Conservation (phyloP, 768 basidiomycete genomes). For the Suillus subalutaceus region DNA sequence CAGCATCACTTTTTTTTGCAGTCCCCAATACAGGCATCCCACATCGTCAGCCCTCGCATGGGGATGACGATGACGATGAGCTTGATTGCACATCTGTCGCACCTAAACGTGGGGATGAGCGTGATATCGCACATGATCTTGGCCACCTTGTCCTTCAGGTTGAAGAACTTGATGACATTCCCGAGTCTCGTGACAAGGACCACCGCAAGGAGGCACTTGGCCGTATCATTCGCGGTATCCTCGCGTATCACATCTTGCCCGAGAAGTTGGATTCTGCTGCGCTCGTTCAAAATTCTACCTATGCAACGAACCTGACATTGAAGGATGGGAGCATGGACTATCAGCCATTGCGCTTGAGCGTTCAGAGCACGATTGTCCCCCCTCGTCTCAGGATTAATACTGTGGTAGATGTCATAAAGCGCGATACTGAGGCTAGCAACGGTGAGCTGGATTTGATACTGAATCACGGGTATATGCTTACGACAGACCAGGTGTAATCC, state of each 20-base stretch:
- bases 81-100: slow-evolving; percentile 4
- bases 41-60: slow-evolving; percentile 22
- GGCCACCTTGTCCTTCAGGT: slow-evolving; percentile 17
- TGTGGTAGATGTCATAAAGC: slow-evolving; percentile 43
- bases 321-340: slow-evolving; percentile 45
- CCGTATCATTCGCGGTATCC: slow-evolving; percentile 52
- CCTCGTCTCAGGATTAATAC: slow-evolving; percentile 50
- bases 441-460: slow-evolving; percentile 37
- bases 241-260: slow-evolving; percentile 61
- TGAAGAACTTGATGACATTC: slow-evolving; percentile 44
- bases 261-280: slow-evolving; percentile 36
- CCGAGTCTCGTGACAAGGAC: slow-evolving; percentile 48
- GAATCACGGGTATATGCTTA: neutral
- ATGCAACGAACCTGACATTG: slow-evolving; percentile 48
- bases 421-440: slow-evolving; percentile 50
- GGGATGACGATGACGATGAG: neutral
- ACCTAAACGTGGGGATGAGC: slow-evolving; percentile 7
- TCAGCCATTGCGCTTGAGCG: slow-evolving; percentile 48
- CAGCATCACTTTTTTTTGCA: slow-evolving; percentile 60
- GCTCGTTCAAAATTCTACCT: slow-evolving; percentile 57
- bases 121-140: slow-evolving; percentile 15
- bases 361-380: slow-evolving; percentile 36
- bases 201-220: slow-evolving; percentile 58
- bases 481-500: slow-evolving; percentile 44
- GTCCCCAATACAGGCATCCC: slow-evolving; percentile 49